Evolutionary conservation across 805 yeast genomes (phyloP), one percentile per base, ranked within the genome.

Genomic region (Candida orba): DNA sequence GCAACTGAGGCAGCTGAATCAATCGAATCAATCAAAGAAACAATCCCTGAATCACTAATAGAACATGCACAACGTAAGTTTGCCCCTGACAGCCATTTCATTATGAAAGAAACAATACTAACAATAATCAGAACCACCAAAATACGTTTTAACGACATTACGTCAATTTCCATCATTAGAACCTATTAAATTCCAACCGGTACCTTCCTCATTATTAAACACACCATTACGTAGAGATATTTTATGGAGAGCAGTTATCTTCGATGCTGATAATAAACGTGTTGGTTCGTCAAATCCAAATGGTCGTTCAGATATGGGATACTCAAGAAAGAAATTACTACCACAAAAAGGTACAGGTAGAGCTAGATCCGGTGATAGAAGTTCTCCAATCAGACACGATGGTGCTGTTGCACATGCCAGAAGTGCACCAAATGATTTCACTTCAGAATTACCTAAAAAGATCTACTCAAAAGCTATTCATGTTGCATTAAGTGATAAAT

Each of bases 331-430:
- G 57, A 93, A 93, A 62, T 69, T 93, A 52, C 72, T 78, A 33
- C 86, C 88, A 27, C 99, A 93, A 67, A 93, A 93, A 66, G 98
- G 98, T 47, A 69, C 87, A 14, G 99, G 99, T 67, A 75, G 76
- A 49, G 99, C 99, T 42, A 81, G 99, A 72, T 83, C 79, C 43
- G 99, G 99, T 69, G 97, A 90, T 66, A 89, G 85, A 46, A 91
- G 90, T 58, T 87, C 96, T 22, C 99, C 99, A 40, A 84, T 81
- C 37, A 81, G 96, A 68, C 80, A 78, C 57, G 87, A 84, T 58
- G 96, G 96, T 62, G 89, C 91, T 42, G 73, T 82, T 54, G 97
- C 98, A 0, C 78, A 83, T 56, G 96, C 93, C 14, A 81, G 93
- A 60, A 78, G 76, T 43, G 96, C 96, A 4, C 95, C 96, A 39